Conservation (phyloP, 495 filamentous ascomycete species). For the Chlorociboria aeruginascens region DNA sequence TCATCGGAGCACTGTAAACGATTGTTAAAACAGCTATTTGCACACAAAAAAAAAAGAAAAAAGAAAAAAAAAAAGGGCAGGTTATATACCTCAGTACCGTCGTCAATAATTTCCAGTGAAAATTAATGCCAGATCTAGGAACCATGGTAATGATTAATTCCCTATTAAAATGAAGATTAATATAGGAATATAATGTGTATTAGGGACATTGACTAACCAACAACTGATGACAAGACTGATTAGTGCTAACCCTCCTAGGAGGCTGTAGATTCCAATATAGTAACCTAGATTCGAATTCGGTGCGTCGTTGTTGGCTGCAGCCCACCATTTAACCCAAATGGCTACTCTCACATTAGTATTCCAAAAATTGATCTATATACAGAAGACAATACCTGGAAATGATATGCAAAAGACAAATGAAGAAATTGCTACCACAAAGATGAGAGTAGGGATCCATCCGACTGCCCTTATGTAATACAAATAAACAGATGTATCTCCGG, state of each 20-base stretch:
- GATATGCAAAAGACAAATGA: background rate
- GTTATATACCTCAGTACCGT: conserved; percentile 6
- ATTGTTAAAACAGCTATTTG: conserved; percentile 15
- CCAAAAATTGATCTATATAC: background rate
- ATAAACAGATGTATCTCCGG: conserved; percentile 1
- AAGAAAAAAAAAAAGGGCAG: no score
- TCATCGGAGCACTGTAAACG: conserved; percentile 16
- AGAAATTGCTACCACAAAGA: background rate
- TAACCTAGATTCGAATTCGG: no score
- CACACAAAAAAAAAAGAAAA: conserved; percentile 9
- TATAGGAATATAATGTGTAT: background rate
- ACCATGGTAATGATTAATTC: background rate
- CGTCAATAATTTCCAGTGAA: background rate
- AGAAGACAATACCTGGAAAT: background rate
- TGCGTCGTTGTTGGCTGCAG: no score
- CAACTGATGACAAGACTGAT: no score
- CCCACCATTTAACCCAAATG: no score
- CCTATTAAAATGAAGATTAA: conserved; percentile 13
- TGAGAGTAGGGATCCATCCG: background rate
- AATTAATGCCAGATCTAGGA: conserved; percentile 4
- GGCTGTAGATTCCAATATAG: no score
- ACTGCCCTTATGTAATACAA: conserved; percentile 8
- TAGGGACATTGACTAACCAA: no score
- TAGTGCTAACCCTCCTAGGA: no score
- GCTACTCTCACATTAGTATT: background rate